These are phyloP conservation scores for Ogataea thermomethanolica DNA, from an alignment of 805 yeast genomes.

Conservation along the genomic window DNA sequence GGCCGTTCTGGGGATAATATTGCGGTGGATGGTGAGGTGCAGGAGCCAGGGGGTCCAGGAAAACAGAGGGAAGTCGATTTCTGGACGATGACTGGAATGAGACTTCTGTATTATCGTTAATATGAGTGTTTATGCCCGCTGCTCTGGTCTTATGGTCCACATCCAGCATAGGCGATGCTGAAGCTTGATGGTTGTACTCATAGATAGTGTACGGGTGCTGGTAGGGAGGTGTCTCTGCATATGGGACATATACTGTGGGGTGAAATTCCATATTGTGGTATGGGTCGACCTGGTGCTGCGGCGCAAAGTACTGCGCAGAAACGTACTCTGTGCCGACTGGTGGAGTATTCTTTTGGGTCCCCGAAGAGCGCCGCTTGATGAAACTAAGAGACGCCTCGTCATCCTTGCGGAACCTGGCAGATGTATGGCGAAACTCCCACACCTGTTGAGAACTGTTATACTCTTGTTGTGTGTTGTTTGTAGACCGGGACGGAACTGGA, in stretches of 20 bases:
- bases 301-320: constrained; percentile 2
- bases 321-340: constrained; percentile 10
- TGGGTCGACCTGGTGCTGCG: constrained; percentile 7
- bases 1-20: constrained; percentile 5
- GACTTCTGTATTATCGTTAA: constrained; percentile 24
- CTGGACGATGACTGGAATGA: constrained; percentile 30
- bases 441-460: constrained; percentile 33
- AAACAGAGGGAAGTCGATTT: constrained; percentile 45
- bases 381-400: constrained; percentile 43
- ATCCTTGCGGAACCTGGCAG: constrained; percentile 47
- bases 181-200: constrained; percentile 9
- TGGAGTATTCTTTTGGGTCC: constrained; percentile 24
- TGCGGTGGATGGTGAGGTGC: constrained; percentile 26
- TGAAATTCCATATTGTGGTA: constrained; percentile 21
- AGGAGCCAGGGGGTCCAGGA: constrained; percentile 49
- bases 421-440: constrained; percentile 56
- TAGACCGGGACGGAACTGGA: constrained; percentile 9
- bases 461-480: background rate
- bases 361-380: constrained; percentile 47
- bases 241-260: constrained; percentile 17
- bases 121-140: constrained; percentile 16
- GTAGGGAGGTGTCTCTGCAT: constrained; percentile 15
- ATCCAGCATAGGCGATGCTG: constrained; percentile 6
- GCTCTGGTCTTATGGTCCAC: constrained; percentile 16
- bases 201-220: constrained; percentile 5